Base-by-base conservation (phyloP, 352 stramenopile genomes). In the Pythium brachiatum region DNA sequence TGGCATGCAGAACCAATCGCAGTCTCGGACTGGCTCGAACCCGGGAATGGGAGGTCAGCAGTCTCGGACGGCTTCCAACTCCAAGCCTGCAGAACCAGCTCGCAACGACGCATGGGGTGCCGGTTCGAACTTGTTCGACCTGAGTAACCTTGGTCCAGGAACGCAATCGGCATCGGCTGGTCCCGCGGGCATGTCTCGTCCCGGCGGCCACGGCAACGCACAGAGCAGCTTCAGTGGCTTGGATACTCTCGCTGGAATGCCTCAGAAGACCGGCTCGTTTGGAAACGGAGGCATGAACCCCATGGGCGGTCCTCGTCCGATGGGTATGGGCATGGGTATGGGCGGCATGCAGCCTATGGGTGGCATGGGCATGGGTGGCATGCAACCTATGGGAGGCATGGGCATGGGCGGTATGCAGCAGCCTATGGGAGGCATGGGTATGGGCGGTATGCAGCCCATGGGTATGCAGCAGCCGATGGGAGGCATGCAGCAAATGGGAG, bases 141-240 rank as follows among this genome's bases (percentile, higher is more conserved):
- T 94, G n/a, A 90, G 77, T 66, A 94, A 94, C 61, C 63, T 94
- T 47, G 72, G 63, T 26, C 66, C 61, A 15, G 54, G 38, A 16
- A 78, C 75, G 7, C 69, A 38, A 0, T 62, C 57, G 4, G 66
- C 59, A 7, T 60, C 60, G 13, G 60, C 48, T 12, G 66, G 57
- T 26, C 50, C 39, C 39, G 36, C 36, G 9, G 66, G 54, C 16
- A 50, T 55, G 13, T 55, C 63, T 41, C 81, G 73, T 56, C 68
- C 71, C 31, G 69, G 70, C 31, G 69, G 74, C 21, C 66, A 46
- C 5, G 64, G 58, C n/a, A 74, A 64, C 51, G 71, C 43, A 26
- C 73, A 79, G 48, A 91, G 89, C 72, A 94, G 85, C 68, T 94
- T 94, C 69, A 89, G 75, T 57, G 85, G 85, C 27, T 58, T 94